phyloP scores from a whole-genome alignment of 306 rosid genomes.

The Vigna nakashimae region DNA sequence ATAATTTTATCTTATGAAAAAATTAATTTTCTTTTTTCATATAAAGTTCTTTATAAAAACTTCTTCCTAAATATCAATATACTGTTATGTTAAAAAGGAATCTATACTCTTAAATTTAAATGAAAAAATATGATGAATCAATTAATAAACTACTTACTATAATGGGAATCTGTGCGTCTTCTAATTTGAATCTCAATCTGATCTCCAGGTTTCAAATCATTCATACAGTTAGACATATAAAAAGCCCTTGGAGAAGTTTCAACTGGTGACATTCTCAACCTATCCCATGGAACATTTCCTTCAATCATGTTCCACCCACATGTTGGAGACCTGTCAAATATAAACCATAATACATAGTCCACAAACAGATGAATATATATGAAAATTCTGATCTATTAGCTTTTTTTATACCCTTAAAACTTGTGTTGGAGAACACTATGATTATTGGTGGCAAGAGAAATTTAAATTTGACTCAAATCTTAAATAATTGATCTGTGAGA shows the following conservation, averaged over 20 bases:
- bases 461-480: no score
- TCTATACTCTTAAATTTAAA: background rate
- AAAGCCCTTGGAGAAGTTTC: slow-evolving; percentile 52
- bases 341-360: background rate
- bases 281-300: slow-evolving; percentile 59
- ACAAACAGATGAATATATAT: background rate
- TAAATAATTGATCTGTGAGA: no score
- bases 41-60: no score
- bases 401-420: no score
- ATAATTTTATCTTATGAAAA: no score
- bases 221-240: slow-evolving; percentile 57
- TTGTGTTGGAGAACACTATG: no score
- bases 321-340: slow-evolving; percentile 47
- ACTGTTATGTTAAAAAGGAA: background rate
- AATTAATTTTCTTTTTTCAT: no score
- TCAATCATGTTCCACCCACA: slow-evolving; percentile 59
- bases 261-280: slow-evolving; percentile 61
- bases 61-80: no score
- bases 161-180: slow-evolving; percentile 50
- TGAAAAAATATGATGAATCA: background rate
- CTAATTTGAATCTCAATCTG: slow-evolving; percentile 76
- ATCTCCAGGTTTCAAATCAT: slow-evolving; percentile 61
- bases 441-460: no score
- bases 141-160: slow-evolving; percentile 59
- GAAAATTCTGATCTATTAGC: no score